These are phyloP conservation scores for Colletotrichum musae DNA, from an alignment of 2,329 filamentous ascomycete genomes.

Conservation along the genomic window DNA sequence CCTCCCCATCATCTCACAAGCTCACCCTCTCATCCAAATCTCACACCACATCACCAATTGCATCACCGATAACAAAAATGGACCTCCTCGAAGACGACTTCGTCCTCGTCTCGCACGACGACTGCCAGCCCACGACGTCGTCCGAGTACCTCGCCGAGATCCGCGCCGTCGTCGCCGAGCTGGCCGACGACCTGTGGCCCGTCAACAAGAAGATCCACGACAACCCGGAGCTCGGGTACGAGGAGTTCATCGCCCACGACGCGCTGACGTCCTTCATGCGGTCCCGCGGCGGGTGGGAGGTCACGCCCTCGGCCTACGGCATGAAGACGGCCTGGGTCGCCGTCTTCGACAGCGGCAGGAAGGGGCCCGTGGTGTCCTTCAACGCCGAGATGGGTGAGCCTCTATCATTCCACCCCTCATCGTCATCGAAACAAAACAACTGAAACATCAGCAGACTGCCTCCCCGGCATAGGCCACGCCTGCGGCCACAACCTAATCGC, in stretches of 20 bases:
- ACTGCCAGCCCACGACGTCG: neutral
- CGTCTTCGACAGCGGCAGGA: conserved; percentile 60
- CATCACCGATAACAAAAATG: neutral
- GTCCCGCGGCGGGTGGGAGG: conserved; percentile 61
- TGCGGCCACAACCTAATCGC: conserved; percentile 71
- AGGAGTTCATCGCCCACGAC: conserved; percentile 52
- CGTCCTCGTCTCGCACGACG: conserved; percentile 32
- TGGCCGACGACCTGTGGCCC: conserved; percentile 39
- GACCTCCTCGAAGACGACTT: conserved; percentile 13
- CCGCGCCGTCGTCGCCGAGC: conserved; percentile 19
- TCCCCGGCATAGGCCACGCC: conserved; percentile 66
- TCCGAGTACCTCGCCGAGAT: conserved; percentile 27
- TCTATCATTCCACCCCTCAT: neutral
- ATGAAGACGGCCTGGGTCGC: conserved; percentile 68
- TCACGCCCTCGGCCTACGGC: conserved; percentile 65
- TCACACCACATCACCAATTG: neutral
- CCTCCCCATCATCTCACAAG: neutral
- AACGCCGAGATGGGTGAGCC: conserved; percentile 62
- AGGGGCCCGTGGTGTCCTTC: conserved; percentile 62
- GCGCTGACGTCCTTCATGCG: conserved; percentile 63
- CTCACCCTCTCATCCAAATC: neutral
- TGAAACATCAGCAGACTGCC: conserved; percentile 56
- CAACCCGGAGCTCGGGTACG: conserved; percentile 48
- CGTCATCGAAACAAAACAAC: neutral
- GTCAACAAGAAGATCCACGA: conserved; percentile 43